A percentile compares a stretch with the other conserved stretches of the same genome.
Conservation (phyloP, 2,329 filamentous ascomycete genomes). For the Fusarium phyllophilum region DNA sequence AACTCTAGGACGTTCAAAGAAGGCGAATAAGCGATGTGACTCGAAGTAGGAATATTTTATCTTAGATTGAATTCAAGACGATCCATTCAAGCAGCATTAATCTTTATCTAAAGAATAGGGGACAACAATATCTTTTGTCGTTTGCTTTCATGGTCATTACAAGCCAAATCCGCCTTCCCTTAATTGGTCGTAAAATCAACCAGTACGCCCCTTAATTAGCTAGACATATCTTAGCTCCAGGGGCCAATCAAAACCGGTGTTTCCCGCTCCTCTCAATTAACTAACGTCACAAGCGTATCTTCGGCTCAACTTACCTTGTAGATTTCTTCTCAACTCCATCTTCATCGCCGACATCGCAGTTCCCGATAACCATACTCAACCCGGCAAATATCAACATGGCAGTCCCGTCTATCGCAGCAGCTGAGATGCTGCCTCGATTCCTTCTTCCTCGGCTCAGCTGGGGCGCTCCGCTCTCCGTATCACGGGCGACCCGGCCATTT, state of each 20-base stretch:
- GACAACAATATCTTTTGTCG: background rate
- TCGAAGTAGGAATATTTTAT: background rate
- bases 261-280: slow-evolving; percentile 36
- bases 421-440: slow-evolving; percentile 61
- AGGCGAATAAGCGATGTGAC: background rate
- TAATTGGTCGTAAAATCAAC: slow-evolving; percentile 22
- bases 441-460: slow-evolving; percentile 67
- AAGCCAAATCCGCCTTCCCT: slow-evolving; percentile 1
- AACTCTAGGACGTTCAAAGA: background rate
- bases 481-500: slow-evolving; percentile 36
- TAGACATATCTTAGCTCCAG: background rate
- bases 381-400: slow-evolving; percentile 40
- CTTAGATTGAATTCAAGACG: background rate
- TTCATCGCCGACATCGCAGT: slow-evolving; percentile 15
- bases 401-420: slow-evolving; percentile 41
- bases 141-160: background rate
- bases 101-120: background rate
- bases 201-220: slow-evolving; percentile 25
- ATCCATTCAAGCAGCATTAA: background rate
- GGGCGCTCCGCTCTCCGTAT: slow-evolving; percentile 48
- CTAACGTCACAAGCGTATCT: slow-evolving; percentile 34
- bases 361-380: background rate
- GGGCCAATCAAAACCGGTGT: slow-evolving; percentile 42
- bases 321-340: slow-evolving; percentile 28
- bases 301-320: slow-evolving; percentile 10